Conservation (phyloP, 2,329 filamentous ascomycete genomes). For the Ceratocystis eucalypticola region DNA sequence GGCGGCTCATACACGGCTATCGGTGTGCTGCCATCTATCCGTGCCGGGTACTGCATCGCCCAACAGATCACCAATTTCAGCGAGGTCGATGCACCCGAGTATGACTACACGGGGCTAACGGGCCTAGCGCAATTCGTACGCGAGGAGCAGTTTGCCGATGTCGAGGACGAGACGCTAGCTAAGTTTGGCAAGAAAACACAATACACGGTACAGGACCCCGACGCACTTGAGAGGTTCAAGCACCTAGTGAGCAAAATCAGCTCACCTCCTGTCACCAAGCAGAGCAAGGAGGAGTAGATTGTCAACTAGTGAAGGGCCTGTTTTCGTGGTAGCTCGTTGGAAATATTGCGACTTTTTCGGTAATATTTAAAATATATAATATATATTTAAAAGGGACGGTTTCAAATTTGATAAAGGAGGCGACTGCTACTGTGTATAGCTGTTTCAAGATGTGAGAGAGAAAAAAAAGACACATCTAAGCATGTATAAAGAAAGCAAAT, state of each 20-base stretch:
- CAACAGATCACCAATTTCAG: constrained; percentile 26
- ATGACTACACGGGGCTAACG: constrained; percentile 27
- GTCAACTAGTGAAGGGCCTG: not conserved
- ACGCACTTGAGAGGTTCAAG: not conserved
- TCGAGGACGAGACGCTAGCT: not conserved
- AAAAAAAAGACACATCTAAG: not conserved
- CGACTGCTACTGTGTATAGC: not conserved
- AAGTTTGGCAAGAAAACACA: constrained; percentile 10
- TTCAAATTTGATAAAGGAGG: no score
- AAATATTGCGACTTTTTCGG: not conserved
- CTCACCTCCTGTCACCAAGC: not conserved
- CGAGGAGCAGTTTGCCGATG: constrained; percentile 23
- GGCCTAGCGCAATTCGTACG: constrained; percentile 10
- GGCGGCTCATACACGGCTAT: constrained; percentile 41
- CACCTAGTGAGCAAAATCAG: not conserved
- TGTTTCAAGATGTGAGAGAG: not conserved
- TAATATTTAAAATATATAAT: not conserved
- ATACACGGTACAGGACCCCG: not conserved
- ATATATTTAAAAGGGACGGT: no score
- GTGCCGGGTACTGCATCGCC: constrained; percentile 36
- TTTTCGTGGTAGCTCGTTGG: not conserved
- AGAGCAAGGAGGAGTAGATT: not conserved
- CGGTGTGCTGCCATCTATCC: constrained; percentile 39
- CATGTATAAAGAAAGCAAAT: not conserved
- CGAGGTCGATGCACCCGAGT: constrained; percentile 17